These are phyloP conservation scores for Brassica nigra DNA, from an alignment of 345 rosid genomes.

Conservation along the genomic window DNA sequence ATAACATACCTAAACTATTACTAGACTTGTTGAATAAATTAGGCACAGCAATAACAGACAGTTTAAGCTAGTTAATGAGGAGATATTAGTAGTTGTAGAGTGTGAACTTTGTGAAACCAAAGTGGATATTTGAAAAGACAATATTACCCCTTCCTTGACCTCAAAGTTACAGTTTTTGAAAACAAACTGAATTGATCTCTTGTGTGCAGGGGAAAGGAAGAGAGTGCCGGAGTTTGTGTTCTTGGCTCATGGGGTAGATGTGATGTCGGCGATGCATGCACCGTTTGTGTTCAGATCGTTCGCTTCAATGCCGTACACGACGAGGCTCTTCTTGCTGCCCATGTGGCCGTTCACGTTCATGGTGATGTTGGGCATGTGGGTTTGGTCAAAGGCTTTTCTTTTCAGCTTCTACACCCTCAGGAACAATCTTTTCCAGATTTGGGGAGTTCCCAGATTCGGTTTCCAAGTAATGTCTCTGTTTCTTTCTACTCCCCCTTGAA, in stretches of 20 bases:
- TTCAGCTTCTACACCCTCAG: constrained; percentile 67
- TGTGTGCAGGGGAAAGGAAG: constrained; percentile 46
- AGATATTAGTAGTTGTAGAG: constrained; percentile 3
- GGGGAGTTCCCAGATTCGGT: constrained; percentile 89
- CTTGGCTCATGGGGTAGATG: constrained; percentile 88
- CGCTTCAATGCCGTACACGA: constrained; percentile 60
- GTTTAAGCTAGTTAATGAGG: constrained; percentile 9
- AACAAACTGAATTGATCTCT: not conserved
- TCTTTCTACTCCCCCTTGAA: not conserved
- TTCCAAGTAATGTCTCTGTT: constrained; percentile 60
- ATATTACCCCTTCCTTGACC: not conserved
- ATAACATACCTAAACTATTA: not conserved
- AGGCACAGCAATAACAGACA: constrained; percentile 9
- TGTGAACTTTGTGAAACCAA: not conserved
- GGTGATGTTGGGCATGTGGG: constrained; percentile 70
- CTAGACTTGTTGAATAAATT: not conserved
- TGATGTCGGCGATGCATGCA: constrained; percentile 63
- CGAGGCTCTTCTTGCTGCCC: constrained; percentile 50
- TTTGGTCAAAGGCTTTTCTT: constrained; percentile 68
- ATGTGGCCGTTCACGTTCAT: constrained; percentile 52
- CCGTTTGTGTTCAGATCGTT: constrained; percentile 65
- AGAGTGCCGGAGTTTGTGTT: constrained; percentile 92
- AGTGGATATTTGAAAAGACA: constrained; percentile 19
- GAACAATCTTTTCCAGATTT: constrained; percentile 67
- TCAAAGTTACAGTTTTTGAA: not conserved